phyloP scores from a whole-genome alignment of 1,284 basidiomycete species.

The Marasmius fiardii region DNA sequence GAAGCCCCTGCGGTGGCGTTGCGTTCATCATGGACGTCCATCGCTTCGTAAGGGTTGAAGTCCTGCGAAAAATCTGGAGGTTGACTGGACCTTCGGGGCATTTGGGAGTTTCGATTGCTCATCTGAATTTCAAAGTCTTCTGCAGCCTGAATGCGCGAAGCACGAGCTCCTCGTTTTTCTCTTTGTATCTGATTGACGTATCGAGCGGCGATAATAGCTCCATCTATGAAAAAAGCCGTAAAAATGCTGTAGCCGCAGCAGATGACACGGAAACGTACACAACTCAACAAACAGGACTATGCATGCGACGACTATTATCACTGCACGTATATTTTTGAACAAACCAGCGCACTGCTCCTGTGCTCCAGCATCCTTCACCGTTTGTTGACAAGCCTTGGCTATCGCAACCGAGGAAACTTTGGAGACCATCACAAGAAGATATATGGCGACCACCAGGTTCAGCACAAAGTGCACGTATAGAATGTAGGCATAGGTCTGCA shows the following conservation, averaged over 20 bases:
- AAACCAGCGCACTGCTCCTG: constrained; percentile 43
- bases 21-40: constrained; percentile 1
- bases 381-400: constrained; percentile 40
- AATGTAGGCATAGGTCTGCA: constrained; percentile 53
- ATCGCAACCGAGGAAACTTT: constrained; percentile 40
- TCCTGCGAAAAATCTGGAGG: constrained; percentile 7
- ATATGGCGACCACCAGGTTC: constrained; percentile 51
- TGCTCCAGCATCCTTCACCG: constrained; percentile 37
- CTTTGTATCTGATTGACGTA: constrained; percentile 53
- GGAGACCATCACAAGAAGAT: constrained; percentile 48
- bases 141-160: constrained; percentile 24
- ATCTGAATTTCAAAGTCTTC: constrained; percentile 2
- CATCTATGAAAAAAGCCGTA: constrained; percentile 37
- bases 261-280: constrained; percentile 35
- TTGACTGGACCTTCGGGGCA: background rate
- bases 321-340: constrained; percentile 36
- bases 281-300: constrained; percentile 47
- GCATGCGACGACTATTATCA: constrained; percentile 44
- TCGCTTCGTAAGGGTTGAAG: constrained; percentile 14
- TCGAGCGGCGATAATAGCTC: constrained; percentile 53
- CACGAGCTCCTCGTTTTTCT: constrained; percentile 42
- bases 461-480: constrained; percentile 55
- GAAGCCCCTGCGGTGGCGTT: background rate
- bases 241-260: background rate
- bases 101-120: background rate